A percentile compares a stretch with the other conserved stretches of the same genome.
phyloP scores from a whole-genome alignment of 495 filamentous ascomycete genomes.

The Lophiotrema nucula region DNA sequence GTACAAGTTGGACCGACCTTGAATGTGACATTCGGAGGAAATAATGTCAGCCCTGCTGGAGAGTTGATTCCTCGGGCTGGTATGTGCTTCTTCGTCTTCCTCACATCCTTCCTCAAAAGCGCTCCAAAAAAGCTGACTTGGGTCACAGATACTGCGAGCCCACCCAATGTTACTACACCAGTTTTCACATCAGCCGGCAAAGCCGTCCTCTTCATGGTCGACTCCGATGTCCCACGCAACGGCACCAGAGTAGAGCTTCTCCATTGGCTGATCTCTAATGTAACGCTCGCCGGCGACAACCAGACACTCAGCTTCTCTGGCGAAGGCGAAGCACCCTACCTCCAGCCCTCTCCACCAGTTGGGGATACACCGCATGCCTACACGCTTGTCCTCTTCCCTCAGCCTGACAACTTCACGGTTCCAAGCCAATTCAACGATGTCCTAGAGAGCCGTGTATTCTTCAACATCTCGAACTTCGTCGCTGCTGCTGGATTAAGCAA shows the following conservation, averaged over 20 bases:
- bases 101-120: too few relatives aligned
- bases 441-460: constrained; percentile 39
- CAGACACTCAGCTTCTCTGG: background rate
- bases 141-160: constrained; percentile 8
- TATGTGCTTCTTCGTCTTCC: background rate
- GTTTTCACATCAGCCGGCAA: constrained; percentile 3
- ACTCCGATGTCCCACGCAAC: constrained; percentile 41
- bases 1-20: background rate
- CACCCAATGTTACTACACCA: constrained; percentile 20
- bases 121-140: too few relatives aligned
- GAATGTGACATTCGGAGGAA: constrained; percentile 13
- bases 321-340: constrained; percentile 35
- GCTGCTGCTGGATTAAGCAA: constrained; percentile 33
- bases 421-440: constrained; percentile 40
- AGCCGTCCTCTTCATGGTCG: constrained; percentile 41
- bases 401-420: constrained; percentile 38
- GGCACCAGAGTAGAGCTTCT: constrained; percentile 37
- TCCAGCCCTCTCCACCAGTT: constrained; percentile 42
- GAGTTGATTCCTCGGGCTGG: constrained; percentile 25
- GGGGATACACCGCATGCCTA: constrained; percentile 42
- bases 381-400: constrained; percentile 43
- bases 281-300: constrained; percentile 25
- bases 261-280: constrained; percentile 45
- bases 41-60: constrained; percentile 17
- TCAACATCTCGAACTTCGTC: constrained; percentile 40